Evolutionary conservation across 495 filamentous ascomycete genomes (phyloP).

Genomic region (Aspergillus asperescens): DNA sequence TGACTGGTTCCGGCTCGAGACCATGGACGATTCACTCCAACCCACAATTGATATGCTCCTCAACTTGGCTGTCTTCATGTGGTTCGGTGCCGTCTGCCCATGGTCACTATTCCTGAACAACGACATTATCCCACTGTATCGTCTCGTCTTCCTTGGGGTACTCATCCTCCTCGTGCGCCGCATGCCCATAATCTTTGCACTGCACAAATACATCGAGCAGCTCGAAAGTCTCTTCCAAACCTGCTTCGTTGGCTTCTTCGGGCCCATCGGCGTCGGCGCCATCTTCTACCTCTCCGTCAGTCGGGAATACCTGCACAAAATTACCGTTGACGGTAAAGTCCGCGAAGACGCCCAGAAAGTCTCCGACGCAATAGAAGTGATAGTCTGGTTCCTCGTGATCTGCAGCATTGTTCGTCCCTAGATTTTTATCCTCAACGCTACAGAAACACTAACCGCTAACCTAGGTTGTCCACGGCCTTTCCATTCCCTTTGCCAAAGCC

Average conservation of each 20-base stretch:
- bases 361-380: constrained; percentile 58
- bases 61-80: constrained; percentile 85
- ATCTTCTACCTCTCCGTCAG: constrained; percentile 84
- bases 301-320: constrained; percentile 55
- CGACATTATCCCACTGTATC: constrained; percentile 66
- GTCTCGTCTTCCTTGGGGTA: constrained; percentile 73
- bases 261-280: constrained; percentile 88
- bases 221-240: constrained; percentile 70
- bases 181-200: constrained; percentile 65
- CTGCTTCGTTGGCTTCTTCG: constrained; percentile 86
- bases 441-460: constrained; percentile 16
- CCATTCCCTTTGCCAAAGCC: constrained; percentile 76
- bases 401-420: constrained; percentile 71
- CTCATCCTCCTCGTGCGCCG: constrained; percentile 75
- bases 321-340: constrained; percentile 53
- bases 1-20: constrained; percentile 90
- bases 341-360: constrained; percentile 62
- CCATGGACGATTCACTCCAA: constrained; percentile 81
- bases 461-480: constrained; percentile 80
- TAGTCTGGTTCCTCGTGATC: constrained; percentile 82
- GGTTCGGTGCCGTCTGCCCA: constrained; percentile 84
- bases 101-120: constrained; percentile 69
- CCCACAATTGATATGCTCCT: constrained; percentile 85
- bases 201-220: constrained; percentile 74
- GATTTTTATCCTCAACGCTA: neutral